Percentiles rank a stretch among this genome's conserved stretches.
phyloP scores from a whole-genome alignment of 768 basidiomycete species.

The Phlegmacium glaucopus region DNA sequence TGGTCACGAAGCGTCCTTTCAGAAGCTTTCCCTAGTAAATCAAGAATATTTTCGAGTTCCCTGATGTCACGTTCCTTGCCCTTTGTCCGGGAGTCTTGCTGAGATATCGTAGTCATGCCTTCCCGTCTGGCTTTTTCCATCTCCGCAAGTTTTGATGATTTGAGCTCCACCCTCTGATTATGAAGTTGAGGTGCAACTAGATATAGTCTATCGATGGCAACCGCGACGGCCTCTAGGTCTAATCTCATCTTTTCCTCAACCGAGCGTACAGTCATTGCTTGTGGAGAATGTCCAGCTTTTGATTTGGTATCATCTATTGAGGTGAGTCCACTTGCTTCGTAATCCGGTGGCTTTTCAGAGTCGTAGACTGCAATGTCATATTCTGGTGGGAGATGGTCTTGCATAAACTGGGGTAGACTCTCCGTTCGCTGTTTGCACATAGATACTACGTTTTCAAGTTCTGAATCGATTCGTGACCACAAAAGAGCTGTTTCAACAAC shows the following conservation, averaged over 20 bases:
- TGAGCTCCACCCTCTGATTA: conserved; percentile 91
- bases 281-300: conserved; percentile 21
- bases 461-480: conserved; percentile 72
- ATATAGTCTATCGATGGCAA: conserved; percentile 89
- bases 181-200: conserved; percentile 82
- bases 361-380: conserved; percentile 54
- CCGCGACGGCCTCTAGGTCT: conserved; percentile 82
- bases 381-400: conserved; percentile 44
- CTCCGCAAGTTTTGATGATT: conserved; percentile 63
- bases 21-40: conserved; percentile 68
- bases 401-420: conserved; percentile 22
- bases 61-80: conserved; percentile 44
- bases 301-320: conserved; percentile 37
- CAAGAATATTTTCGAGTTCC: conserved; percentile 72
- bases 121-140: conserved; percentile 66
- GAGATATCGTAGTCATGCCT: conserved; percentile 24
- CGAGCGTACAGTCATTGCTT: conserved; percentile 24
- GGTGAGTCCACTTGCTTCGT: conserved; percentile 37
- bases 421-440: conserved; percentile 64
- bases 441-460: conserved; percentile 64
- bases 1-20: conserved; percentile 67
- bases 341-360: conserved; percentile 50
- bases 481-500: conserved; percentile 61
- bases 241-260: conserved; percentile 76
- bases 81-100: conserved; percentile 17